Evolutionary conservation across 306 rosid species (phyloP).

Genomic region (Urtica urens): DNA sequence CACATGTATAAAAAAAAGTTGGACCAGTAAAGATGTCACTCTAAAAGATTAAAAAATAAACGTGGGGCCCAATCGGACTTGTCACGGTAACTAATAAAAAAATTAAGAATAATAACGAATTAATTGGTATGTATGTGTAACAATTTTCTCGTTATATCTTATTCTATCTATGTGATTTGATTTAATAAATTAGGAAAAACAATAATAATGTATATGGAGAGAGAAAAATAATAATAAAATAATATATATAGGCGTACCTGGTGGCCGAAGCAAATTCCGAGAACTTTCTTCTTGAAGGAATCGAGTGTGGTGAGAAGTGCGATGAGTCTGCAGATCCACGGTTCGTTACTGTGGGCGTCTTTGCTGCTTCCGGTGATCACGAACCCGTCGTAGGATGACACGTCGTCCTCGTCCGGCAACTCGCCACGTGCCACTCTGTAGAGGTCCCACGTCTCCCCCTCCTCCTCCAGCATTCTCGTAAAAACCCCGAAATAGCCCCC

Average conservation of each 20-base stretch:
- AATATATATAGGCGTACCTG: constrained; percentile 32
- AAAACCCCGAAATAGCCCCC: constrained; percentile 82
- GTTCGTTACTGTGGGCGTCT: constrained; percentile 68
- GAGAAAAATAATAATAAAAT: not conserved
- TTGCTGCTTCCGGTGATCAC: constrained; percentile 76
- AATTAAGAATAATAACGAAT: no score
- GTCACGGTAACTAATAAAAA: no score
- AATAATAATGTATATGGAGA: not conserved
- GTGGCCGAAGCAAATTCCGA: constrained; percentile 88
- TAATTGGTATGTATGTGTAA: no score
- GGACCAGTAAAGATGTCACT: no score
- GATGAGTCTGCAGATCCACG: constrained; percentile 62
- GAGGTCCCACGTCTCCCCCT: constrained; percentile 65
- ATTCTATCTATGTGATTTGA: no score
- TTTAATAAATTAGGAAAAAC: not conserved
- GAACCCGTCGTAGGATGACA: constrained; percentile 44
- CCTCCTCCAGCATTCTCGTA: constrained; percentile 50
- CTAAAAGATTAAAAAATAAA: no score
- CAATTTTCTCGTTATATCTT: no score
- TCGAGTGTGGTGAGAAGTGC: constrained; percentile 32
- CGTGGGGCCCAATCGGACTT: no score
- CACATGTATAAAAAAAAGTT: no score
- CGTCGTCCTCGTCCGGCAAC: constrained; percentile 37
- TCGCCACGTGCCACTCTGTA: constrained; percentile 46
- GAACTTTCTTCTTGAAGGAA: constrained; percentile 45